phyloP scores from a whole-genome alignment of 1,139 yeast species.

The Diutina sp. region DNA sequence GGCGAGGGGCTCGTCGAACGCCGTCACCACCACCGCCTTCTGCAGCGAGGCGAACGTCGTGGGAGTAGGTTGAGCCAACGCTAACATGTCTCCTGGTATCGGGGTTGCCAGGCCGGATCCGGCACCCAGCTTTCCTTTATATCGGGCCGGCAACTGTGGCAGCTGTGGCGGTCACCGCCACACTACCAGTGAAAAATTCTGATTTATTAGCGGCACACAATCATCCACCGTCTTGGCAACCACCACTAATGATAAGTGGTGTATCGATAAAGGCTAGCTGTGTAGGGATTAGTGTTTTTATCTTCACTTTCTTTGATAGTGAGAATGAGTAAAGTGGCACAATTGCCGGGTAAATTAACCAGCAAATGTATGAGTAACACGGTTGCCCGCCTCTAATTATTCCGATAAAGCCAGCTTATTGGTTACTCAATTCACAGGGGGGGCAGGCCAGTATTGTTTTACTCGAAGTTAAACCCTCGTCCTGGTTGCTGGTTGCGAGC shows the following conservation, averaged over 20 bases:
- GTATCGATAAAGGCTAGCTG: too few species aligned
- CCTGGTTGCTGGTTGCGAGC: too few species aligned
- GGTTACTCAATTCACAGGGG: too few species aligned
- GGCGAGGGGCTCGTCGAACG: not conserved
- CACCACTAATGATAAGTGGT: not conserved
- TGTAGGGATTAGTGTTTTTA: too few species aligned
- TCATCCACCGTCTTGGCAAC: not conserved
- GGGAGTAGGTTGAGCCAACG: not conserved
- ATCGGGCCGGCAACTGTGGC: not conserved
- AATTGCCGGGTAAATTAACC: too few species aligned
- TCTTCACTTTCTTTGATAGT: too few species aligned
- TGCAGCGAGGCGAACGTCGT: not conserved
- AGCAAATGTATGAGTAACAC: too few species aligned
- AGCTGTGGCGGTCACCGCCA: not conserved
- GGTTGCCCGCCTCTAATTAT: too few species aligned
- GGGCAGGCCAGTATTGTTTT: too few species aligned
- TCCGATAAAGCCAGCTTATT: too few species aligned
- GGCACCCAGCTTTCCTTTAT: not conserved
- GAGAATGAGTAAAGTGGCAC: too few species aligned
- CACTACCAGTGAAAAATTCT: not conserved
- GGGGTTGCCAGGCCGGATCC: not conserved
- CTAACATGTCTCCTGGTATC: not conserved
- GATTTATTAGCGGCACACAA: not conserved
- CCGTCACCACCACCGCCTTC: not conserved
- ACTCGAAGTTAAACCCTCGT: too few species aligned